Conservation (phyloP, 2,329 filamentous ascomycete species). For the Calonectria montana region DNA sequence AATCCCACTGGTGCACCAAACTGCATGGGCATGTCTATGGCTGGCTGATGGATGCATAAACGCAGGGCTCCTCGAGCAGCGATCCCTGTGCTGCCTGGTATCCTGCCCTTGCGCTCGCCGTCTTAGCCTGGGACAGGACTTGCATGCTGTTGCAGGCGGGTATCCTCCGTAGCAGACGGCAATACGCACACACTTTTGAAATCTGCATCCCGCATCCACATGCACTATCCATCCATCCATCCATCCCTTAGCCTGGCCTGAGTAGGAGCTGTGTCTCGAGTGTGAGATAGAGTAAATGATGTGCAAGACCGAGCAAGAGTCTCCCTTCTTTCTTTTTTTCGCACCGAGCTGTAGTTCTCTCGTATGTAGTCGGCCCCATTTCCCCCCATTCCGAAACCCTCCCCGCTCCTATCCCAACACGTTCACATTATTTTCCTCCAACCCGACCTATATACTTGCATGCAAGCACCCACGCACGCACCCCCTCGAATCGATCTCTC, state of each 20-base stretch:
- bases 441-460: neutral
- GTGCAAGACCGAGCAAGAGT: neutral
- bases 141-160: slow-evolving; percentile 5
- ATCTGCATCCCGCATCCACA: slow-evolving; percentile 5
- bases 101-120: slow-evolving; percentile 8
- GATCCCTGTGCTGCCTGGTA: slow-evolving; percentile 14
- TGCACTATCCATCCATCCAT: slow-evolving; percentile 8
- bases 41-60: slow-evolving; percentile 29
- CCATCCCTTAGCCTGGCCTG: slow-evolving; percentile 11
- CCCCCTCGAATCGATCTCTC: neutral
- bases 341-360: neutral
- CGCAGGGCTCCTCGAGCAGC: slow-evolving; percentile 13
- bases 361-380: slow-evolving; percentile 3
- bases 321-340: slow-evolving; percentile 3
- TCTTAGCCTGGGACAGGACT: slow-evolving; percentile 17
- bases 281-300: slow-evolving; percentile 6
- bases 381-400: slow-evolving; percentile 16
- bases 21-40: slow-evolving; percentile 10
- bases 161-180: slow-evolving; percentile 1
- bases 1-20: slow-evolving; percentile 18
- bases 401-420: slow-evolving; percentile 1
- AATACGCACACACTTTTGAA: slow-evolving; percentile 2
- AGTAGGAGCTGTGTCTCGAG: neutral
- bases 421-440: neutral
- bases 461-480: neutral